Evolutionary conservation across 352 stramenopile species (phyloP).

Genomic region (Phytophthora citrophthora): DNA sequence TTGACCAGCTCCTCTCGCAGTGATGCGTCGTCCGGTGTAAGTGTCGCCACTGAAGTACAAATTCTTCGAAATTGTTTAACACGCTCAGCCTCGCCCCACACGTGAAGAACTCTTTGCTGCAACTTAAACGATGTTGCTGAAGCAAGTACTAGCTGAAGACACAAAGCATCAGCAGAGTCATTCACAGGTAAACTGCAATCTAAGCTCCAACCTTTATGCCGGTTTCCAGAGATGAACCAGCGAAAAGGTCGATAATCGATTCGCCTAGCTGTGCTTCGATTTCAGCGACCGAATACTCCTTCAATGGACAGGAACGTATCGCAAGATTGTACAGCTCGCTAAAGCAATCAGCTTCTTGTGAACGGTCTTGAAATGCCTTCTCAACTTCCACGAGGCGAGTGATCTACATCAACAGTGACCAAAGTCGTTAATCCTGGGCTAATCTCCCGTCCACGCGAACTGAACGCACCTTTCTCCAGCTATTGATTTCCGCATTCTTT

Average conservation of each 20-base stretch:
- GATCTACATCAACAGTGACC: conserved; percentile 36
- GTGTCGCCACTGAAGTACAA: conserved; percentile 22
- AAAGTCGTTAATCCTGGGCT: neutral
- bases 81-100: conserved; percentile 72
- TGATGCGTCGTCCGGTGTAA: neutral
- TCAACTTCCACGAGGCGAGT: conserved; percentile 54
- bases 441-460: no score
- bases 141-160: conserved; percentile 39
- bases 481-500: conserved; percentile 40
- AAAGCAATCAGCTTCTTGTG: conserved; percentile 13
- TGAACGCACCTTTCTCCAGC: conserved; percentile 48
- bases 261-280: conserved; percentile 37
- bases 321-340: conserved; percentile 38
- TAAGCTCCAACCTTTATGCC: conserved; percentile 37
- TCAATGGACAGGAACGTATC: conserved; percentile 15
- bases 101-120: conserved; percentile 65
- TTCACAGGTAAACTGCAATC: neutral
- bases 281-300: conserved; percentile 38
- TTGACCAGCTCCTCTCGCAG: conserved; percentile 14
- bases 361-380: conserved; percentile 16
- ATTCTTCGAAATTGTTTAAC: conserved; percentile 53
- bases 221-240: conserved; percentile 35
- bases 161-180: neutral
- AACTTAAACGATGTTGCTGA: conserved; percentile 49
- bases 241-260: conserved; percentile 36